Evolutionary conservation across 2,329 filamentous ascomycete species (phyloP).

Genomic region (Colletotrichum sp.): DNA sequence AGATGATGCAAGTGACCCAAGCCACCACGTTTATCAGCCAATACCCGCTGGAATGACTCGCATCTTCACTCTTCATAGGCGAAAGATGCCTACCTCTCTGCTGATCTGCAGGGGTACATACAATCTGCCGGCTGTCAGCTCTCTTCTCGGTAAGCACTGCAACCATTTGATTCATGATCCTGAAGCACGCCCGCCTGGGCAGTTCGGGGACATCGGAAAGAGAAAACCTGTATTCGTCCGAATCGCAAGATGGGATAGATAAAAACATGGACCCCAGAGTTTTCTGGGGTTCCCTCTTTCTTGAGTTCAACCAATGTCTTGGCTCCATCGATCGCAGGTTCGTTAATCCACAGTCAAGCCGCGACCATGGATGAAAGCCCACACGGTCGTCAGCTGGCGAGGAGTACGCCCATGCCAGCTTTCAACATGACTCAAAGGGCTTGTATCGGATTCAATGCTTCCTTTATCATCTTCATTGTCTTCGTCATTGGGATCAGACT

Average conservation of each 20-base stretch:
- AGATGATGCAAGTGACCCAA: not conserved
- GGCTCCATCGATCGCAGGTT: not conserved
- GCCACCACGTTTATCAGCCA: not conserved
- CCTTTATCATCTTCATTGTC: not conserved
- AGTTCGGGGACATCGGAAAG: not conserved
- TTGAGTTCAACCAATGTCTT: not conserved
- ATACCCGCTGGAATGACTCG: not conserved
- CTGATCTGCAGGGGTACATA: not conserved
- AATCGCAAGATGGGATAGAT: not conserved
- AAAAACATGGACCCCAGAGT: not conserved
- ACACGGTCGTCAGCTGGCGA: not conserved
- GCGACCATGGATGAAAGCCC: not conserved
- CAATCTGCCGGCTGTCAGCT: not conserved
- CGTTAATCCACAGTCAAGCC: not conserved
- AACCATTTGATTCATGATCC: not conserved
- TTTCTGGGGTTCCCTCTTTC: not conserved
- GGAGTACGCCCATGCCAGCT: not conserved
- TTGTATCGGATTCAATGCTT: not conserved
- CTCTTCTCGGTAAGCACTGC: not conserved
- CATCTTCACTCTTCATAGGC: not conserved
- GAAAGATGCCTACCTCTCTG: not conserved
- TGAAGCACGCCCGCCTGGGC: not conserved
- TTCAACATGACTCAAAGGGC: not conserved
- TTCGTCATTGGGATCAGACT: not conserved
- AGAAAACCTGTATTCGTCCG: not conserved